Base-by-base conservation (phyloP, 2,329 filamentous ascomycete genomes). In the Nannizzia gypsea region DNA sequence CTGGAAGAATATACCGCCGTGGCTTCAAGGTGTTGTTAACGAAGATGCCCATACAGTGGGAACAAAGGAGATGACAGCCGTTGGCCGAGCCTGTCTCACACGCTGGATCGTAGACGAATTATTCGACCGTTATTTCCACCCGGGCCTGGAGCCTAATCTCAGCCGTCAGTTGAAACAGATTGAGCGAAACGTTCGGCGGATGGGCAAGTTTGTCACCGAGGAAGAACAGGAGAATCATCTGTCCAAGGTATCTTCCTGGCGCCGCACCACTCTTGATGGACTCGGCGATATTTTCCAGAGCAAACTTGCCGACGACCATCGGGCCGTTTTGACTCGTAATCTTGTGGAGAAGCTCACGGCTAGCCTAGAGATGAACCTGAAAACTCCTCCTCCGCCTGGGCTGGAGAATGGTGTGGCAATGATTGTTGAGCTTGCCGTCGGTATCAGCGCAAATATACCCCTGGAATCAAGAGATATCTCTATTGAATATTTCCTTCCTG, bases 11-110 rank as follows among this genome's bases (percentile, higher is more conserved):
- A 80, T 97, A 59, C 93, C 93, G 0, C 71, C 79, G 4, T 97
- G 90, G 90, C 78, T 99, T 50, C 81, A 84, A 59, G 81, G 80
- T 24, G 89, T 85, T 59, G 88, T 95, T 64, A 96, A 92, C 71
- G 80, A 87, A 58, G 91, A 95, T 67, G 92, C 90, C 0, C 80
- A 95, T 59, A 83, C 86, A 67, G 90, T 87, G 8, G 93, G 91
- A 63, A 95, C 91, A 70, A 91, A 96, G 72, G 93, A 99, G 73
- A 99, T 99, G 93, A 97, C 90, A 5, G 91, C 91, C 3, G 87
- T 95, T 24, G 93, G 93, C 15, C 84, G 92, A 59, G 90, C 92
- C 11, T 84, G 91, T 64, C 90, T 99, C 66, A 88, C 88, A 28
- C 83, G 86, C 62, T 99, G 92, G 90, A 77, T 99, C 4, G 85